These are phyloP conservation scores for Corymbia citriodora DNA, from an alignment of 441 rosid genomes.

Conservation along the genomic window DNA sequence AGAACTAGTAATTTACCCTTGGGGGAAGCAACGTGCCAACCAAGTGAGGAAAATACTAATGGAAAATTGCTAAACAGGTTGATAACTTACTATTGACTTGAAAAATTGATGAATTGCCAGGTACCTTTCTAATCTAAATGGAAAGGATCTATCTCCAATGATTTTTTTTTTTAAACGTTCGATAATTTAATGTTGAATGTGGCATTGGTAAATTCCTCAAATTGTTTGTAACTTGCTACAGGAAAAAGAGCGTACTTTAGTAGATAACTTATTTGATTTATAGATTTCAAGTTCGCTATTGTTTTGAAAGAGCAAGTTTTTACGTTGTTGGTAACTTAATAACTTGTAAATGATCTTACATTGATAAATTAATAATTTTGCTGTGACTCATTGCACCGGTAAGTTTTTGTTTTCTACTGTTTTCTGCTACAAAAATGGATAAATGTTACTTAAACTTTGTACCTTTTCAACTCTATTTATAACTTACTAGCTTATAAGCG, in stretches of 20 bases:
- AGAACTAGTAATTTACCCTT: background rate
- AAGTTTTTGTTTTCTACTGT: background rate
- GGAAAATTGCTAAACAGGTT: background rate
- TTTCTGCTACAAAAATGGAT: background rate
- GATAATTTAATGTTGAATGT: background rate
- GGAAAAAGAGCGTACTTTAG: background rate
- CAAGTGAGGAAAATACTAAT: background rate
- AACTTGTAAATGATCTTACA: background rate
- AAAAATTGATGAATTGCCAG: background rate
- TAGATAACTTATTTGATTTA: background rate
- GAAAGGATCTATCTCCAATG: background rate
- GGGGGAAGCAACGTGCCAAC: background rate
- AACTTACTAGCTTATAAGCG: background rate
- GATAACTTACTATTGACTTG: background rate
- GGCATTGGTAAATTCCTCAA: background rate
- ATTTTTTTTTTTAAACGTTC: background rate
- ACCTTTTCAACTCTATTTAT: background rate
- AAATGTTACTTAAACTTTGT: background rate
- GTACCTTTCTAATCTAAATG: background rate
- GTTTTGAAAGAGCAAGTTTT: background rate
- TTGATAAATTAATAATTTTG: background rate
- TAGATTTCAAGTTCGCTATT: background rate
- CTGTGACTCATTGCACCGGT: background rate
- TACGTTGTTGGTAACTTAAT: background rate
- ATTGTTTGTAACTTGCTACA: background rate